These are phyloP conservation scores for Phytophthora palmivora DNA, from an alignment of 352 stramenopile genomes.

Conservation along the genomic window DNA sequence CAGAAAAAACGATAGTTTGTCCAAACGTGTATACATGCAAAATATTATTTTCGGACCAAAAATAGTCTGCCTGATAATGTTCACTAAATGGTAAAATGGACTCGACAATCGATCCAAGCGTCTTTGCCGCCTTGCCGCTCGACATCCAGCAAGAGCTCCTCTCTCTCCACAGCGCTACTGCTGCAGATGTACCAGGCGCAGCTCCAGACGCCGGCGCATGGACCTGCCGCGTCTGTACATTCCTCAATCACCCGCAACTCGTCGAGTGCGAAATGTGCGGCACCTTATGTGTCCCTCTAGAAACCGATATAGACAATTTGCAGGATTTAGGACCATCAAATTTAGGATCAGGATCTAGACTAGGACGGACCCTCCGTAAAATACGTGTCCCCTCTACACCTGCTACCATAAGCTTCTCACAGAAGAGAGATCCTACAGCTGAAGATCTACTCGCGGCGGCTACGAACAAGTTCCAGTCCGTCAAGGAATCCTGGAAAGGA, in stretches of 20 bases:
- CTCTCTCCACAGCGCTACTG: not conserved
- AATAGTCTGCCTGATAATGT: too few species aligned
- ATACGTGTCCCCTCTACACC: slow-evolving; percentile 56
- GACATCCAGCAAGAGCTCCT: slow-evolving; percentile 70
- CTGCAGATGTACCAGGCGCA: slow-evolving; percentile 2
- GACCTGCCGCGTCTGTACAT: slow-evolving; percentile 82
- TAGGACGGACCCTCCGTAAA: slow-evolving; percentile 49
- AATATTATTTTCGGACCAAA: too few species aligned
- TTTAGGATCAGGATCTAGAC: slow-evolving; percentile 18
- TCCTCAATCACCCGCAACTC: slow-evolving; percentile 78
- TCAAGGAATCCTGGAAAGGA: slow-evolving; percentile 40
- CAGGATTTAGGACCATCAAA: not conserved
- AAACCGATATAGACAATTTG: slow-evolving; percentile 4
- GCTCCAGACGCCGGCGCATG: slow-evolving; percentile 33
- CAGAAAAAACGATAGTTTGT: too few species aligned
- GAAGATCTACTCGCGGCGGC: slow-evolving; percentile 71
- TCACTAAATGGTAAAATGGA: too few species aligned
- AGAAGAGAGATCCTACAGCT: slow-evolving; percentile 64
- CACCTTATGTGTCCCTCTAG: slow-evolving; percentile 36
- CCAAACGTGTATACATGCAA: too few species aligned
- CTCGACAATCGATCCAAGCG: slow-evolving; percentile 48
- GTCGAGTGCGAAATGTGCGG: slow-evolving; percentile 80
- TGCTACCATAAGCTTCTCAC: slow-evolving; percentile 52
- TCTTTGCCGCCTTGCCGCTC: slow-evolving; percentile 57
- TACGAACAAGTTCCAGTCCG: slow-evolving; percentile 57